These are phyloP conservation scores for Tolypocladium ovalisporum DNA, from an alignment of 2,329 filamentous ascomycete species.

Conservation along the genomic window DNA sequence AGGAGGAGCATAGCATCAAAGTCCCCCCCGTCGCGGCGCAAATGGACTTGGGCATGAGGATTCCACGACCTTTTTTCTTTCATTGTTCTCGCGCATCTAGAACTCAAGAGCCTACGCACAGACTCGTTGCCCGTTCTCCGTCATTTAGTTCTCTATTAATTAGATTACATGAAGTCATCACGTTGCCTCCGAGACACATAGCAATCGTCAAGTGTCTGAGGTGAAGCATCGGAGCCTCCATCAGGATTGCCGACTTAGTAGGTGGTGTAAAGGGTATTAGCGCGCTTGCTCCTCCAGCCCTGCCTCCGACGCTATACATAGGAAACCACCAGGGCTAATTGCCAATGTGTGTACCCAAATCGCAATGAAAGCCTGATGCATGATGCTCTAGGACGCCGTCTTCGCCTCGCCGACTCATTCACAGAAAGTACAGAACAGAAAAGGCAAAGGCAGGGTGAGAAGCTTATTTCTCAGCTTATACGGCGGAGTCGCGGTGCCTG, in stretches of 20 bases:
- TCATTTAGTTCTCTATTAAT: not conserved
- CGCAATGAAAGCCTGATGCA: not conserved
- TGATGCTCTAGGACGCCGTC: slow-evolving; percentile 1
- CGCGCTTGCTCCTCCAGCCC: not conserved
- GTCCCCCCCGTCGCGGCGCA: not conserved
- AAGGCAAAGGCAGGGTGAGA: not conserved
- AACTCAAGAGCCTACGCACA: not conserved
- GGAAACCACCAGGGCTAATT: not conserved
- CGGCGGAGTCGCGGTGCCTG: slow-evolving; percentile 17
- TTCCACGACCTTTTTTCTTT: not conserved
- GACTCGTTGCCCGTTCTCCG: not conserved
- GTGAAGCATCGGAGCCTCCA: not conserved
- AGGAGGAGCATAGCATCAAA: not conserved
- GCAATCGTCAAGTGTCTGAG: not conserved
- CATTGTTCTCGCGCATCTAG: not conserved
- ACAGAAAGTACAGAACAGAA: not conserved
- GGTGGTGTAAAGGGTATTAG: not conserved
- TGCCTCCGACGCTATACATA: not conserved
- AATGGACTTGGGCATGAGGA: not conserved
- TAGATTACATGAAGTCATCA: not conserved
- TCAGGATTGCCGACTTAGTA: not conserved
- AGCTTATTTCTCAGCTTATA: slow-evolving; percentile 15
- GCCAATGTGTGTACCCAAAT: not conserved
- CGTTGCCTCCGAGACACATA: not conserved
- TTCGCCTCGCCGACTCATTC: slow-evolving; percentile 3